phyloP scores from a whole-genome alignment of 2,329 filamentous ascomycete species.

The Venturia oleaginea region DNA sequence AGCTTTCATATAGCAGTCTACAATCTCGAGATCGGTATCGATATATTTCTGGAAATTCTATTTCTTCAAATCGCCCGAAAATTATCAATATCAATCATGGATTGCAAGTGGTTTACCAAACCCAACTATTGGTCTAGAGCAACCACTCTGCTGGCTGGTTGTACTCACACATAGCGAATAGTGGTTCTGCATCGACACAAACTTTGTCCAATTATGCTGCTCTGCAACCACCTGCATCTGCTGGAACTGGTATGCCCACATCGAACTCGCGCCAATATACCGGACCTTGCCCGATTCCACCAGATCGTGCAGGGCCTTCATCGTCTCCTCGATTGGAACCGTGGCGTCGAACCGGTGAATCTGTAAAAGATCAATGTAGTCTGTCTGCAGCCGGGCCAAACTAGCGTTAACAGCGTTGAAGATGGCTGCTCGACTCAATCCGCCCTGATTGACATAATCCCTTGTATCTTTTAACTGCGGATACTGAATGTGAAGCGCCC shows the following conservation, averaged over 20 bases:
- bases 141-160: no score
- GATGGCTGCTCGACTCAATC: conserved; percentile 34
- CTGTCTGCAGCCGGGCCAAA: conserved; percentile 34
- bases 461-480: conserved; percentile 33
- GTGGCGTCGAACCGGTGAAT: conserved; percentile 41
- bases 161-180: conserved; percentile 15
- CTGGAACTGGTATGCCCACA: conserved; percentile 16
- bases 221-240: conserved; percentile 14
- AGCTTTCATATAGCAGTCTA: no score
- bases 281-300: conserved; percentile 32
- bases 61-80: no score
- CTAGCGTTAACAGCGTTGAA: conserved; percentile 39
- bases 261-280: conserved; percentile 15
- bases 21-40: no score
- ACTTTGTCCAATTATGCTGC: conserved; percentile 16
- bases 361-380: conserved; percentile 42
- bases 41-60: no score
- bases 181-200: conserved; percentile 15
- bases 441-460: conserved; percentile 42
- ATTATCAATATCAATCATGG: no score
- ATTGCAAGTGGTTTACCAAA: no score
- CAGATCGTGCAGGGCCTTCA: conserved; percentile 38
- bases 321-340: conserved; percentile 37
- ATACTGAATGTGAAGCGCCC: conserved; percentile 27
- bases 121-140: no score